A percentile compares a stretch with the other conserved stretches of the same genome.
Evolutionary conservation across 441 rosid genomes (phyloP).

Genomic region (Mallotus japonicus): DNA sequence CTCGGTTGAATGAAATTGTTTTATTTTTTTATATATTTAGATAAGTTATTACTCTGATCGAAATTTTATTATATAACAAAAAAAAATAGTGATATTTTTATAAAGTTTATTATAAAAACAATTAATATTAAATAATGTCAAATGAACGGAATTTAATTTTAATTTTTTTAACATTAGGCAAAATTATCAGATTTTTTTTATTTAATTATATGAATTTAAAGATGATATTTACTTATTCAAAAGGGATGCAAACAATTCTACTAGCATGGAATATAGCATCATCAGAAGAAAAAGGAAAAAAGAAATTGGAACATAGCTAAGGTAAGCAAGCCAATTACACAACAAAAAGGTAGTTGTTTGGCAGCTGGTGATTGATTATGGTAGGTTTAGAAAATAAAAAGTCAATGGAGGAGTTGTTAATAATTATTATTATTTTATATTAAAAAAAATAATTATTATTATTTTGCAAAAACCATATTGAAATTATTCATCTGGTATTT

Average conservation of each 20-base stretch:
- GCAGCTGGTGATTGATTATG: neutral
- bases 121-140: no score
- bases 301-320: no score
- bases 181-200: neutral
- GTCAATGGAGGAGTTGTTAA: constrained; percentile 4
- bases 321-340: neutral
- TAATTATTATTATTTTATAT: no score
- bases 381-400: neutral
- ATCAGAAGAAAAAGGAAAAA: neutral
- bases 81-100: no score
- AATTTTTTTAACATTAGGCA: no score
- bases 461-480: neutral
- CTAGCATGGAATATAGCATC: neutral
- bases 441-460: neutral
- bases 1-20: no score
- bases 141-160: no score
- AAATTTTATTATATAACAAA: no score
- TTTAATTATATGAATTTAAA: no score
- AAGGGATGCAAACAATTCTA: neutral
- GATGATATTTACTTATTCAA: neutral
- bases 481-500: neutral
- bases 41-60: no score
- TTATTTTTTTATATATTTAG: no score
- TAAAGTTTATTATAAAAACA: no score
- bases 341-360: neutral